Evolutionary conservation across 169 alveolate genomes (phyloP), one percentile per base, ranked within the genome.

Genomic region (Plasmodium ovale): DNA sequence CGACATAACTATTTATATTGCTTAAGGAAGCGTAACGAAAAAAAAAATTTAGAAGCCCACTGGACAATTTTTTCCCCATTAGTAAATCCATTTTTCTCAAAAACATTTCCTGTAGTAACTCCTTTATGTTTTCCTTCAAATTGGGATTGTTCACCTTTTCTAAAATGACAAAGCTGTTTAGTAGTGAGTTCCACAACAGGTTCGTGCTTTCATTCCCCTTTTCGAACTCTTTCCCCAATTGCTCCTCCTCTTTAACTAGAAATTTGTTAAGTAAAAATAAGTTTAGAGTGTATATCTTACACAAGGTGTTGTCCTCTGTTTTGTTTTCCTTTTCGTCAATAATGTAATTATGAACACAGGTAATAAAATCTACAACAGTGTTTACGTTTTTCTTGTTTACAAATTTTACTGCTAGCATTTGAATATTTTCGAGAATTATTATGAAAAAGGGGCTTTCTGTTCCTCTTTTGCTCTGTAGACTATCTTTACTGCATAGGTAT

Each of bases 1-100:
- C 23, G 37, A 85, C 60, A 47, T 85, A 85, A 58, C 31, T 69
- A 47, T 69, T 56, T 49, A 85, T 19, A 85, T 85, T 77, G 69
- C 37, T 68, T 33, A 68, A 51, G 14, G 87, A 56, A 60, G 87
- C 33, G 25, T 85, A 27, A 7, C 69, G 77, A 35, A 85, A 85
- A 25, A 56, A 68, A 39, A 23, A 58, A 7, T 69, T 85, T 33
- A 85, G 42, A 7, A 85, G 25, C 21, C 53, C 56, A 51, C 87
- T 85, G 25, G 73, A 53, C 44, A 85, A 51, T 59, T 85, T 85
- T 56, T 85, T 87, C 12, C 69, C 73, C 33, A 23, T 56, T 49
- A 85, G 64, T 29, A 85, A 59, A 10, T 69, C 44, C 54, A 85
- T 70, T 51, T 85, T 85, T 62, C 69, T 19, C n/a, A 85, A 49